Evolutionary conservation across 116 monocot species (phyloP), one percentile per base, ranked within the genome.

Genomic region (Posidonia oceanica): DNA sequence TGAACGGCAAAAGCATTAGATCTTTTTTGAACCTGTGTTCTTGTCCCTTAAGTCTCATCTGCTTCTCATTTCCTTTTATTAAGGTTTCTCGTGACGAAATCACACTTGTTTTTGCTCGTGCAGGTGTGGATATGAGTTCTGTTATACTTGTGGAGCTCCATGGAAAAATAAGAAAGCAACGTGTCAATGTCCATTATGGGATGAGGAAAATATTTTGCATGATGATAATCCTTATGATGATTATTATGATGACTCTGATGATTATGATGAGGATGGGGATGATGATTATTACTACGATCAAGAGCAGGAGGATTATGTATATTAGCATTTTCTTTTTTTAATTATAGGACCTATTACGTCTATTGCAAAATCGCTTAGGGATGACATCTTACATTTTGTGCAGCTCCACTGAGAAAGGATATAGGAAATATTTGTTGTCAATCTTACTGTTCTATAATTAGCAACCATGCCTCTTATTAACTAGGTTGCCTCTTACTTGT

Each of bases 101-200:
- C 29, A n/a, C 21, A 11, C 42, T 20, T 21, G 66, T 66, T 51
- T 8, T 3, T 17, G 29, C 12, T 22, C 51, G 36, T 59, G 63
- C 81, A 95, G 95, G 78, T 95, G 95, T 54, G 95, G 95, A 5
- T 81, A 84, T 66, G 95, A 95, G 70, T 95, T 95, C 64, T 95
- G 95, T 64, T 91, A 95, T 61, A 88, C 84, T 3, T 91, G 95
- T 65, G 88, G 95, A 41, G 84, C 84, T 13, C 81, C 86, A 73
- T 95, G 91, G 91, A 83, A 75, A 69, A 71, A 88, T 44, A 95
- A 95, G 74, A 84, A 75, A 48, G 81, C 84, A 13, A 91, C 91
- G 0, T 95, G 95, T 61, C 10, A 64, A 2, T 95, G 95, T 54
- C 91, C 88, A 0, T 55, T 88, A 39, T 95, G 86, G 86, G 79